phyloP scores from a whole-genome alignment of 768 basidiomycete species.

The Lactifluus hygrophoroides region DNA sequence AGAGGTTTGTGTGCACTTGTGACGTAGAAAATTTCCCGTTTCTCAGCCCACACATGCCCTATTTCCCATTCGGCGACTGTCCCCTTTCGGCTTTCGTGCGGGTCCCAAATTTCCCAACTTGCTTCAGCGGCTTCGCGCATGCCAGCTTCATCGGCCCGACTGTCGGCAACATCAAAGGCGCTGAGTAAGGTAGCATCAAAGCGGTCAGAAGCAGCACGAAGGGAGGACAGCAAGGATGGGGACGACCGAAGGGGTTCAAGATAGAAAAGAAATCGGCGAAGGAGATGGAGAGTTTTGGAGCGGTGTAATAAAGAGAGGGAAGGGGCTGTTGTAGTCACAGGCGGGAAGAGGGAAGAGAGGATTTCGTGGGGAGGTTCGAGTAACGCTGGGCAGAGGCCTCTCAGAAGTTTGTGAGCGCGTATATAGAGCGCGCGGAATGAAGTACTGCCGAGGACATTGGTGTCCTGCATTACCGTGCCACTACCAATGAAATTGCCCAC shows the following conservation, averaged over 20 bases:
- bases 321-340: conserved; percentile 27
- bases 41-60: conserved; percentile 93
- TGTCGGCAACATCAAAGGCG: conserved; percentile 84
- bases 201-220: conserved; percentile 74
- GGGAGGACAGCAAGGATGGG: conserved; percentile 49
- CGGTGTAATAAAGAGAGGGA: conserved; percentile 28
- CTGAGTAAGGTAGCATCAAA: conserved; percentile 84
- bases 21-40: conserved; percentile 89
- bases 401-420: conserved; percentile 56
- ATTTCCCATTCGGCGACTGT: conserved; percentile 71
- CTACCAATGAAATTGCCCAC: conserved; percentile 41
- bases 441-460: conserved; percentile 30
- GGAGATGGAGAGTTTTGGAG: conserved; percentile 52
- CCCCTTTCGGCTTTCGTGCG: conserved; percentile 25
- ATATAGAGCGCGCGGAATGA: conserved; percentile 51
- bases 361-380: conserved; percentile 58
- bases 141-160: conserved; percentile 53
- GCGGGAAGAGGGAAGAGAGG: conserved; percentile 47
- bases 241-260: conserved; percentile 68
- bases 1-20: conserved; percentile 69
- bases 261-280: conserved; percentile 68
- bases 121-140: conserved; percentile 81
- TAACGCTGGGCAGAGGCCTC: conserved; percentile 48
- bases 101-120: conserved; percentile 76
- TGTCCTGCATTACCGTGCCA: conserved; percentile 26